These are phyloP conservation scores for Neurospora tetrasperma DNA, from an alignment of 495 filamentous ascomycete genomes.

Conservation along the genomic window DNA sequence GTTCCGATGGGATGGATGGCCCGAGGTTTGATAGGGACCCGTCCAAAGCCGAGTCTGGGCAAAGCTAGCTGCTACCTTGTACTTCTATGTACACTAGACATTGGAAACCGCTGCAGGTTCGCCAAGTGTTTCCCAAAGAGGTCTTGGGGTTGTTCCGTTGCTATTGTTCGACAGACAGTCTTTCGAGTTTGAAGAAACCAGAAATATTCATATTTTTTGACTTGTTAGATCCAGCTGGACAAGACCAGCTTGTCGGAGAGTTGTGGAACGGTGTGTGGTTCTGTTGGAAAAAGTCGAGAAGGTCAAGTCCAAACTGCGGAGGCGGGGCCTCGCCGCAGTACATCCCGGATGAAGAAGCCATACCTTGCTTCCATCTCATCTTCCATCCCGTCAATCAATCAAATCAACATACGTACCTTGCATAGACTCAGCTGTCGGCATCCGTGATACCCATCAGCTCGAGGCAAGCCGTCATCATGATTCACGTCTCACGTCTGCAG, in stretches of 20 bases:
- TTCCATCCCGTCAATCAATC: background rate
- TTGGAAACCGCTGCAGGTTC: background rate
- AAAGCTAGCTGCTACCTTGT: background rate
- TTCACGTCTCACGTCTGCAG: background rate
- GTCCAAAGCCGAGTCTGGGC: background rate
- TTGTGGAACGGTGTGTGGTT: background rate
- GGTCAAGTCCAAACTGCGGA: background rate
- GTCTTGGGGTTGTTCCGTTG: background rate
- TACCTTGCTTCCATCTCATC: background rate
- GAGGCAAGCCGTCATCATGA: background rate
- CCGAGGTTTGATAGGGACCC: background rate
- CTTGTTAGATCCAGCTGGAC: background rate
- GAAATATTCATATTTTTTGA: background rate
- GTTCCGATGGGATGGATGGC: background rate
- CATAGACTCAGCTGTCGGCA: background rate
- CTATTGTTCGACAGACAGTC: background rate
- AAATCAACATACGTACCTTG: background rate
- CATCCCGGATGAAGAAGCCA: background rate
- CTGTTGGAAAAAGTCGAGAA: background rate
- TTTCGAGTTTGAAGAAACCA: background rate
- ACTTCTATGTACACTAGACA: background rate
- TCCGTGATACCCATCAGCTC: background rate
- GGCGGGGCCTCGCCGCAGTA: background rate
- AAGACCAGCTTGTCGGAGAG: background rate
- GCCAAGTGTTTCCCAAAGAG: background rate